phyloP scores from a whole-genome alignment of 2,329 filamentous ascomycete genomes.

The Alternaria sp. region DNA sequence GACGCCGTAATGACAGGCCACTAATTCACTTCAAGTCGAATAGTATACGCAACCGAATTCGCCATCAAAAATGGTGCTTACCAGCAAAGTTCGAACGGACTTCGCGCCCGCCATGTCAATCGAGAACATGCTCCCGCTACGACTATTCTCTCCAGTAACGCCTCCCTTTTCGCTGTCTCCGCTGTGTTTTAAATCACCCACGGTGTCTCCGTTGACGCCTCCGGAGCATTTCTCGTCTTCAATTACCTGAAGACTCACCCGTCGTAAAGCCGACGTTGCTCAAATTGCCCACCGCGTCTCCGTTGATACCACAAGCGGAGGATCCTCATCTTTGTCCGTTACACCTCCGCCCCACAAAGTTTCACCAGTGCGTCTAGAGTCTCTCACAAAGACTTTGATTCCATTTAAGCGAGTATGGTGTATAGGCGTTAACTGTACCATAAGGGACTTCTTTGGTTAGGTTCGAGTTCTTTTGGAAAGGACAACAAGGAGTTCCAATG shows the following conservation, averaged over 20 bases:
- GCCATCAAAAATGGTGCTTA: neutral
- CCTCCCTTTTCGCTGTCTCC: neutral
- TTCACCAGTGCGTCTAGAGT: neutral
- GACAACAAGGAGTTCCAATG: neutral
- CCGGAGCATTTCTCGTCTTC: neutral
- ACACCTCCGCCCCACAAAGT: neutral
- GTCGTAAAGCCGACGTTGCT: neutral
- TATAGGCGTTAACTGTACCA: neutral
- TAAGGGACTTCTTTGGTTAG: conserved; percentile 2
- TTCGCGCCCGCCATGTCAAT: neutral
- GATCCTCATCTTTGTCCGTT: neutral
- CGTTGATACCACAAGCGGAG: neutral
- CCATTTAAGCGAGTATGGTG: neutral
- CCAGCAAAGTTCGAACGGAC: neutral
- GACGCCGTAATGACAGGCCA: conserved; percentile 9
- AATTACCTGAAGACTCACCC: neutral
- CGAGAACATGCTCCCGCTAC: neutral
- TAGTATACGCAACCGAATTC: conserved; percentile 9
- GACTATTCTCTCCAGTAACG: neutral
- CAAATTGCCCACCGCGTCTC: neutral
- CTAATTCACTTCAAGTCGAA: conserved; percentile 10
- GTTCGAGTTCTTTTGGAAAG: neutral
- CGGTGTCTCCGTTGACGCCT: neutral
- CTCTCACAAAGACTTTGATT: neutral
- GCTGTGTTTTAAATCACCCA: neutral